Conservation (phyloP, 2,329 filamentous ascomycete species). For the Apiospora saccharicola region DNA sequence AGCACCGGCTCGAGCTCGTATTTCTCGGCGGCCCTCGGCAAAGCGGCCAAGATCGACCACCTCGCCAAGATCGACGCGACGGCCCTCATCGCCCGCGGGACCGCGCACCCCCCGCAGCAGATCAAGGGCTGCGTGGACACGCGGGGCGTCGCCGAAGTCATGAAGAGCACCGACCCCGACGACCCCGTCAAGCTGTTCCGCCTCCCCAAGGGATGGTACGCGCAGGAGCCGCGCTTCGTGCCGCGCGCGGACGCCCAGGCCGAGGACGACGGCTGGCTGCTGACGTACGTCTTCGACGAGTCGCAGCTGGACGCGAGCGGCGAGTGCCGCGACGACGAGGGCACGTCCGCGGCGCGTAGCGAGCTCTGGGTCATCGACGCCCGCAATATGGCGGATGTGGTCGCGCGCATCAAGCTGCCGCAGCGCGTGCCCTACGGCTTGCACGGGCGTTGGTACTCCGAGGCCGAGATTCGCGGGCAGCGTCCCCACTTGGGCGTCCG, state of each 20-base stretch:
- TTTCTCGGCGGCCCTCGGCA: constrained; percentile 67
- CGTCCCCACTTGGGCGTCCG: constrained; percentile 39
- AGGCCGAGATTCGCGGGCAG: constrained; percentile 59
- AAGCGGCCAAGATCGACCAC: constrained; percentile 71
- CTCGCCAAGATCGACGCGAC: constrained; percentile 67
- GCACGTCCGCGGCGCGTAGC: constrained; percentile 48
- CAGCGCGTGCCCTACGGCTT: constrained; percentile 75
- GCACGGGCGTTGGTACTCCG: constrained; percentile 68
- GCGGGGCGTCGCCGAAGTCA: constrained; percentile 60
- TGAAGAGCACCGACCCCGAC: constrained; percentile 50
- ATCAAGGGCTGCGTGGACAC: constrained; percentile 70
- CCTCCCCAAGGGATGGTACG: constrained; percentile 67
- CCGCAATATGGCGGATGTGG: constrained; percentile 64
- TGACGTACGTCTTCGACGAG: constrained; percentile 77
- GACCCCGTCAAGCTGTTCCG: constrained; percentile 69
- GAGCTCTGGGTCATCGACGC: constrained; percentile 77
- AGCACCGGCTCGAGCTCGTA: constrained; percentile 61
- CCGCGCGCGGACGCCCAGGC: constrained; percentile 47
- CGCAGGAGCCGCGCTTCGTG: constrained; percentile 73
- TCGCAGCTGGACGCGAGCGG: constrained; percentile 63
- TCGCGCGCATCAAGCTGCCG: constrained; percentile 65
- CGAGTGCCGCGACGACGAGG: constrained; percentile 46
- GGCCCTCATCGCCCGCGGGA: constrained; percentile 60
- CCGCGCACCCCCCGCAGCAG: constrained; percentile 50
- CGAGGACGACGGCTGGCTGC: constrained; percentile 73